These are phyloP conservation scores for Sordariomycetes sp. DNA, from an alignment of 2,329 filamentous ascomycete genomes.

Conservation along the genomic window DNA sequence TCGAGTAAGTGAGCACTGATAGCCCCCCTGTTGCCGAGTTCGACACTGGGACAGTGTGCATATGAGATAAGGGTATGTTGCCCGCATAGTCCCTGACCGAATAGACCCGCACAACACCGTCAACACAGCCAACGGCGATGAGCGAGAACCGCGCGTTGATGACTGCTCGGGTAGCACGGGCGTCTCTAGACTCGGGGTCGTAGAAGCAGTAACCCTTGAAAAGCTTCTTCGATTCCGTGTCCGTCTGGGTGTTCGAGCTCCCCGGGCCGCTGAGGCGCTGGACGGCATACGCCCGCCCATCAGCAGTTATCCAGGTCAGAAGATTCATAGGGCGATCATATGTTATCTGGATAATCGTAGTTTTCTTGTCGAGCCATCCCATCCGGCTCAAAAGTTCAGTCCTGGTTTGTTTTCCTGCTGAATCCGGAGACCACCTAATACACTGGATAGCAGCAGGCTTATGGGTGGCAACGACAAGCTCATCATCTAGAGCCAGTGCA, in stretches of 20 bases:
- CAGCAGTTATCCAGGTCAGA: conserved; percentile 81
- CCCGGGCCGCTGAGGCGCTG: conserved; percentile 49
- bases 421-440: conserved; percentile 87
- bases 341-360: conserved; percentile 71
- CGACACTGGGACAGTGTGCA: conserved; percentile 60
- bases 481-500: conserved; percentile 81
- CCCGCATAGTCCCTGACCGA: conserved; percentile 87
- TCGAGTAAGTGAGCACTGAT: conserved; percentile 74
- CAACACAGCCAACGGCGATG: conserved; percentile 72
- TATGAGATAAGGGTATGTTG: conserved; percentile 81
- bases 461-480: conserved; percentile 80
- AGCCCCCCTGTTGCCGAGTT: conserved; percentile 56
- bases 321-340: conserved; percentile 96
- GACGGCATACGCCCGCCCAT: conserved; percentile 83
- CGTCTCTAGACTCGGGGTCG: conserved; percentile 46
- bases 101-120: conserved; percentile 80
- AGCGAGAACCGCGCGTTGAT: conserved; percentile 95
- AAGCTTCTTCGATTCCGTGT: conserved; percentile 41
- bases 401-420: conserved; percentile 70
- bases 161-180: conserved; percentile 60
- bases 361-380: conserved; percentile 72
- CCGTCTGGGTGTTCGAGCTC: conserved; percentile 22
- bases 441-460: conserved; percentile 95
- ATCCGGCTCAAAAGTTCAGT: conserved; percentile 86
- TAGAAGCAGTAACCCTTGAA: conserved; percentile 94